phyloP scores from a whole-genome alignment of 225 moss, liverwort and hornwort genomes.

The Pleurozium schreberi region DNA sequence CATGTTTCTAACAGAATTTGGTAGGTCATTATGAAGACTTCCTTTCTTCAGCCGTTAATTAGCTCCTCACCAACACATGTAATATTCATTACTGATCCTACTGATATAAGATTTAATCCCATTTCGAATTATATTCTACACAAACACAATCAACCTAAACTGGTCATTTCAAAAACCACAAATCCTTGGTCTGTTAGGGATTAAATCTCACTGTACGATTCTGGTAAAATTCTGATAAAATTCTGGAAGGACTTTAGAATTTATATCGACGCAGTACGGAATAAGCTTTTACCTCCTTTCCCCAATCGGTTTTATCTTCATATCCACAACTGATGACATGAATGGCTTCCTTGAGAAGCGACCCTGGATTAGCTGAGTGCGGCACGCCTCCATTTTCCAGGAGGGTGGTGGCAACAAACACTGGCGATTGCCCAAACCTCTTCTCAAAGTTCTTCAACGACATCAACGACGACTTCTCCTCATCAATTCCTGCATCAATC shows the following conservation, averaged over 20 bases:
- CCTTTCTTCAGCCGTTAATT: background rate
- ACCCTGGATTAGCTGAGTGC: conserved; percentile 46
- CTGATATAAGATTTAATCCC: background rate
- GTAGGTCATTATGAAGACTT: background rate
- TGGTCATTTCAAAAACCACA: background rate
- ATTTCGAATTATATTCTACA: no score
- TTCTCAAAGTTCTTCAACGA: conserved; percentile 61
- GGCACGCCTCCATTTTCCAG: conserved; percentile 64
- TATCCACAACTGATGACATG: conserved; percentile 92
- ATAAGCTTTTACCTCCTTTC: conserved; percentile 52
- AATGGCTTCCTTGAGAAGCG: conserved; percentile 77
- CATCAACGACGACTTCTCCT: conserved; percentile 68
- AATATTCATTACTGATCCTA: background rate
- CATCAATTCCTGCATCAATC: conserved; percentile 39
- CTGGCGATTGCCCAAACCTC: conserved; percentile 73
- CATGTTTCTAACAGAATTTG: background rate
- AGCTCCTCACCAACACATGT: background rate
- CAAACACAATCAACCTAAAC: background rate
- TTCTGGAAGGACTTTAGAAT: background rate
- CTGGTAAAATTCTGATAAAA: background rate
- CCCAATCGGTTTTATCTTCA: conserved; percentile 94
- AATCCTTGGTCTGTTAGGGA: background rate
- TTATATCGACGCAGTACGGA: background rate
- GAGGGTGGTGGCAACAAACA: conserved; percentile 59
- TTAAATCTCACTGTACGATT: background rate